Percentiles rank a stretch among this genome's conserved stretches.
Evolutionary conservation across 192 early-diverging fungal species (phyloP).

Genomic region (Podila verticillata): DNA sequence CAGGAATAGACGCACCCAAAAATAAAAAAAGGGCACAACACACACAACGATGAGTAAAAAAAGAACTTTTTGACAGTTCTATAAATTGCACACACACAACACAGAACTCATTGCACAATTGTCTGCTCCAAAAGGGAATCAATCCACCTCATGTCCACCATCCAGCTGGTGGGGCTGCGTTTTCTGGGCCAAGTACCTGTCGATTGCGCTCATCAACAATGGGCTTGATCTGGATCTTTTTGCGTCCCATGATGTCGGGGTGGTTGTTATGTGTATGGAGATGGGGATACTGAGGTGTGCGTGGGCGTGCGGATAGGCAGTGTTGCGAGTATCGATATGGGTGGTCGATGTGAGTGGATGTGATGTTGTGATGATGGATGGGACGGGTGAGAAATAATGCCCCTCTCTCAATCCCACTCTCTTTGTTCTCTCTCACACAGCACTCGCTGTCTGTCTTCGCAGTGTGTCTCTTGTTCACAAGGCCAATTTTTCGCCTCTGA

Average conservation of each 20-base stretch:
- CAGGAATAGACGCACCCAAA: no score
- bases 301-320: no score
- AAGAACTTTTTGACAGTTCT: background rate
- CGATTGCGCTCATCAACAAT: conserved; percentile 92
- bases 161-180: background rate
- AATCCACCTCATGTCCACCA: no score
- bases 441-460: background rate
- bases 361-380: no score
- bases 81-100: background rate
- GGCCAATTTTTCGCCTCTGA: background rate
- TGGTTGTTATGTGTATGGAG: no score
- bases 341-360: no score
- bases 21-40: no score
- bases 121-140: conserved; percentile 13
- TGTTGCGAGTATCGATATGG: conserved; percentile 1
- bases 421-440: background rate
- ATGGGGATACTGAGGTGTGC: no score
- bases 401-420: background rate
- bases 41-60: background rate
- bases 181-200: conserved; percentile 62
- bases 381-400: background rate
- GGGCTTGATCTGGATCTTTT: conserved; percentile 92
- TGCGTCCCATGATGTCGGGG: conserved; percentile 80
- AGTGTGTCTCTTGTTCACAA: background rate
- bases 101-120: background rate